Evolutionary conservation across 176 grass and related monocot species (phyloP).

Genomic region (Zea luxurians): DNA sequence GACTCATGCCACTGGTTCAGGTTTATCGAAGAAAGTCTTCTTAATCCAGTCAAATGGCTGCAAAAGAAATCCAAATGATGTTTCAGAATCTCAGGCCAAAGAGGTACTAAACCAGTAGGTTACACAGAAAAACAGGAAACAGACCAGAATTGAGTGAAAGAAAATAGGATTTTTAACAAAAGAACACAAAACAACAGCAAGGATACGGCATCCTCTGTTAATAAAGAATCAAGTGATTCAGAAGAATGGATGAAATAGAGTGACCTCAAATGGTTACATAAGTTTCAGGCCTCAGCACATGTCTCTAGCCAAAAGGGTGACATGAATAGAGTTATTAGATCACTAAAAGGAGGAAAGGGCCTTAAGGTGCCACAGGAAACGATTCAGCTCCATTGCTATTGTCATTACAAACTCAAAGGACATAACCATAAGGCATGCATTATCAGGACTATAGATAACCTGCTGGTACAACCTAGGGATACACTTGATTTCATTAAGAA

Average conservation of each 20-base stretch:
- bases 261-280: neutral
- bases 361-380: slow-evolving; percentile 2
- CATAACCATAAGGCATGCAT: neutral
- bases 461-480: neutral
- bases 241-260: neutral
- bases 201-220: neutral
- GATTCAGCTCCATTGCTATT: neutral
- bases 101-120: neutral
- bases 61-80: neutral
- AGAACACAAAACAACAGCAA: neutral
- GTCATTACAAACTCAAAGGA: neutral
- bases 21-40: slow-evolving; percentile 81
- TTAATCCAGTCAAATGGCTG: slow-evolving; percentile 86
- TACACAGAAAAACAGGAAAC: neutral
- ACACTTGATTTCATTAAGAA: neutral
- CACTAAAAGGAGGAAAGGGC: neutral
- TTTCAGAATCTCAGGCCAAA: slow-evolving; percentile 2
- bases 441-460: neutral
- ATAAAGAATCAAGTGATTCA: neutral
- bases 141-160: neutral
- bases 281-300: neutral
- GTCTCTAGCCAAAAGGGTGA: neutral
- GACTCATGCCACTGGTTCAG: slow-evolving; percentile 60
- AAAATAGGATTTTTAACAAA: neutral
- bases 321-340: neutral